A percentile compares a stretch with the other conserved stretches of the same genome.
phyloP scores from a whole-genome alignment of 148 eudicot species.

The Vaccinium darrowii region DNA sequence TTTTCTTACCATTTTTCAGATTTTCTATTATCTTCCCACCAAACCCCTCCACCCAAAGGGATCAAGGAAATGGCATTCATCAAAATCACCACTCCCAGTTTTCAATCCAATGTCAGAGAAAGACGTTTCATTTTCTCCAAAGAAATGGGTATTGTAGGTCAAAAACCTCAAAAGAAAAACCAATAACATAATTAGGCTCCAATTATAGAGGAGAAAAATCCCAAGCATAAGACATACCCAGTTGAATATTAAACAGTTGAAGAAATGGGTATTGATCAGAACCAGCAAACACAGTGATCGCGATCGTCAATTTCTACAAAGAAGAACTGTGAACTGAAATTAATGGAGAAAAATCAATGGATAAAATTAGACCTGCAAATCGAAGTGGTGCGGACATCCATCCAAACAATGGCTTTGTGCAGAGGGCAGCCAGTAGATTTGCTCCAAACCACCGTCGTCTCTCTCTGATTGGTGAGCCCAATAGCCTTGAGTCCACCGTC shows the following conservation, averaged over 20 bases:
- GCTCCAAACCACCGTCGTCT: constrained; percentile 93
- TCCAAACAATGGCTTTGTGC: constrained; percentile 94
- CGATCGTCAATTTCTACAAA: not conserved
- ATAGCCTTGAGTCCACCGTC: constrained; percentile 86
- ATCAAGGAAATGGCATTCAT: not conserved
- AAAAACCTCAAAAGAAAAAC: not conserved
- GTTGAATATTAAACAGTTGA: not conserved
- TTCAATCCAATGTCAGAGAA: not conserved
- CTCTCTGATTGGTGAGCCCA: constrained; percentile 97
- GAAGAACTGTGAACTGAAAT: not conserved
- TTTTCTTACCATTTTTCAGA: not conserved
- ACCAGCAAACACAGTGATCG: not conserved
- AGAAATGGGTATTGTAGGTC: too few species aligned
- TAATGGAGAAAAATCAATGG: not conserved
- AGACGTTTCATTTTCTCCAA: not conserved
- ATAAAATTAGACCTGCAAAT: constrained; percentile 70
- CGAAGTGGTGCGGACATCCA: constrained; percentile 94
- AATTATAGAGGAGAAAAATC: not conserved
- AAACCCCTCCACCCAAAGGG: not conserved
- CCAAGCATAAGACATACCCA: not conserved
- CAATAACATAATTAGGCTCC: not conserved
- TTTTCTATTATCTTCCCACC: not conserved
- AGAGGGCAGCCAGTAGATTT: constrained; percentile 84
- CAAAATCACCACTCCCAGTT: not conserved
- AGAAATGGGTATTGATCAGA: not conserved